Percentiles rank a stretch among this genome's conserved stretches.
Conservation (phyloP, 805 yeast genomes). For the Blastobotrys muscicola region DNA sequence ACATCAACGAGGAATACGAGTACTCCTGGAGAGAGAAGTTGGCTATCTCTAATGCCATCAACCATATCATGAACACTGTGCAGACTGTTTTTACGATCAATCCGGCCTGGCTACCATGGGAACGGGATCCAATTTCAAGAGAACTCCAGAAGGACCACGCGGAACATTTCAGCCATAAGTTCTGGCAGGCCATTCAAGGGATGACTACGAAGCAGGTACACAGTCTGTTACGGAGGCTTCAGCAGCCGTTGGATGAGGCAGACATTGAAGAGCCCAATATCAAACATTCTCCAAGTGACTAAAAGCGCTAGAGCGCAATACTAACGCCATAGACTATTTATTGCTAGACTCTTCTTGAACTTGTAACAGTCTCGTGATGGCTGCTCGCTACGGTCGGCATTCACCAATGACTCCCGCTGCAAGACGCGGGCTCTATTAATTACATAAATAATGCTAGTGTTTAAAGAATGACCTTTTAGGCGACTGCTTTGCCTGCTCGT, state of each 20-base stretch:
- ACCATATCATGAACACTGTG: conserved; percentile 17
- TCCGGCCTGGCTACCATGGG: conserved; percentile 16
- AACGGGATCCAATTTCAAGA: conserved; percentile 11
- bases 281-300: not conserved
- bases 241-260: conserved; percentile 1
- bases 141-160: conserved; percentile 6
- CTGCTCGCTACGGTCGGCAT: no score
- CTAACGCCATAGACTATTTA: no score
- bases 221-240: not conserved
- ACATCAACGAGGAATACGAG: conserved; percentile 42
- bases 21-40: conserved; percentile 32
- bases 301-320: no score
- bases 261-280: not conserved
- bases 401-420: no score
- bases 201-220: not conserved
- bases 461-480: no score
- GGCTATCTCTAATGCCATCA: conserved; percentile 25
- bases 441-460: no score
- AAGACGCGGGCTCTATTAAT: no score
- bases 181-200: not conserved
- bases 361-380: no score
- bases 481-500: no score
- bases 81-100: conserved; percentile 10
- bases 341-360: no score
- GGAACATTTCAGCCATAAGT: not conserved